Conservation (phyloP, 208 protist species). For the Porcisia deanei region DNA sequence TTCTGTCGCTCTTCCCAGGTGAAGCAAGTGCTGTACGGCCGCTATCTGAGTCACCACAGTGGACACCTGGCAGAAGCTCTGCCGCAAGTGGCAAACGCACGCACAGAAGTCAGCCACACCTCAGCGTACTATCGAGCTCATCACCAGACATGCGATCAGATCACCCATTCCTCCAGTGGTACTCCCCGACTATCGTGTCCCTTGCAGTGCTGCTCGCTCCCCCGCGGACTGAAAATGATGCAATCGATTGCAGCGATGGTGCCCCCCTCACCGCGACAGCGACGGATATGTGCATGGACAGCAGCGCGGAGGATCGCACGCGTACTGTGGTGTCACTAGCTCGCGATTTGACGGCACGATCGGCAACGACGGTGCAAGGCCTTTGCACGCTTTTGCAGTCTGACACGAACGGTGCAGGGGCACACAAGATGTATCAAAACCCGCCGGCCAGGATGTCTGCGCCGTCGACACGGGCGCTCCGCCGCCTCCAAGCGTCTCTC, state of each 20-base stretch:
- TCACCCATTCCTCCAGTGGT: slow-evolving; percentile 9
- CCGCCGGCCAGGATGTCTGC: slow-evolving; percentile 9
- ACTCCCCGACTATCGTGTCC: slow-evolving; percentile 9
- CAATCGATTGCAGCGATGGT: slow-evolving; percentile 11
- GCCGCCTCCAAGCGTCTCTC: slow-evolving; percentile 29
- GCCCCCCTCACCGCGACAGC: neutral
- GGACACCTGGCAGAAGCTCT: neutral
- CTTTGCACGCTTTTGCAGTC: slow-evolving; percentile 23
- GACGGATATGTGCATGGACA: neutral
- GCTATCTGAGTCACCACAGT: neutral
- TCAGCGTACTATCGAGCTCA: no score
- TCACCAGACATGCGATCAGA: slow-evolving; percentile 1
- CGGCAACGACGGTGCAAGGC: slow-evolving; percentile 7
- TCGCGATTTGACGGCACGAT: slow-evolving; percentile 6
- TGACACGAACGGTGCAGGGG: neutral
- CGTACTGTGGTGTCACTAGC: slow-evolving; percentile 11
- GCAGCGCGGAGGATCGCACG: slow-evolving; percentile 3
- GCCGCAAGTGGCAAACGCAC: neutral
- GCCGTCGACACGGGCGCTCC: slow-evolving; percentile 29
- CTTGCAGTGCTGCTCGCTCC: slow-evolving; percentile 13
- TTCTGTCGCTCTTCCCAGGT: slow-evolving; percentile 9
- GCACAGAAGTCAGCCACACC: neutral
- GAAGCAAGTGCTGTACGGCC: neutral
- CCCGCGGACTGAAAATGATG: neutral
- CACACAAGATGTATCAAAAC: slow-evolving; percentile 2